phyloP scores from a whole-genome alignment of 73 alveolate species.

The Breviolum minutum region DNA sequence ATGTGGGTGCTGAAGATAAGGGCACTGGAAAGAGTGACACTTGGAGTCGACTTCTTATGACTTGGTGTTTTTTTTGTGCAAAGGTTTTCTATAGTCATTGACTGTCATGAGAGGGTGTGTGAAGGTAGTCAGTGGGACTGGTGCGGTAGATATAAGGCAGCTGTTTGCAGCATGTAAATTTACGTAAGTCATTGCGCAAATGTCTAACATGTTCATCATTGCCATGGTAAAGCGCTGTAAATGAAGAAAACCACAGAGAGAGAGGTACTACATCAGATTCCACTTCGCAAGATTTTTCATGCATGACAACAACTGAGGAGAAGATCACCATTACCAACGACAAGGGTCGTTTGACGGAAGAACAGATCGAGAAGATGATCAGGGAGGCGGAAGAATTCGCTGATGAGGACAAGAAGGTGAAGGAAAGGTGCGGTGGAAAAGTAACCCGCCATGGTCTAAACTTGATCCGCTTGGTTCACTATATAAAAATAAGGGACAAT shows the following conservation, averaged over 20 bases:
- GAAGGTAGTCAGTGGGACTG: too few relatives aligned
- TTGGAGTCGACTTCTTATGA: background rate
- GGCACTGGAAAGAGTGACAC: slow-evolving; percentile 98
- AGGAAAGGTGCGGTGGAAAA: background rate
- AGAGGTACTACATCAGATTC: too few relatives aligned
- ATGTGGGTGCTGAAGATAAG: slow-evolving; percentile 99
- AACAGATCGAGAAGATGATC: slow-evolving; percentile 90
- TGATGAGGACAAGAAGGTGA: slow-evolving; percentile 57
- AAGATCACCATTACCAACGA: slow-evolving; percentile 99
- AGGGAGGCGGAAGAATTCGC: slow-evolving; percentile 81
- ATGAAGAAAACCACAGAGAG: too few relatives aligned
- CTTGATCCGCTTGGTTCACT: background rate
- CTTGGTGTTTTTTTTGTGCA: too few relatives aligned
- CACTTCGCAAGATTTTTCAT: too few relatives aligned
- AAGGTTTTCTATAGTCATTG: too few relatives aligned
- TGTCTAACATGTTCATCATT: too few relatives aligned
- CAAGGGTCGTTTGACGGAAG: slow-evolving; percentile 96
- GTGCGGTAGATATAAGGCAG: background rate
- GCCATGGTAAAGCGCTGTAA: too few relatives aligned
- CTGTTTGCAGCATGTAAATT: background rate
- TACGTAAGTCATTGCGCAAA: too few relatives aligned
- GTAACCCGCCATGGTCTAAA: background rate
- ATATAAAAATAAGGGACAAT: background rate
- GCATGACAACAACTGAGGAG: slow-evolving; percentile 7
- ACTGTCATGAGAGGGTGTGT: too few relatives aligned